These are phyloP conservation scores for Pulveroboletus sp. DNA, from an alignment of 768 basidiomycete species.

Conservation along the genomic window DNA sequence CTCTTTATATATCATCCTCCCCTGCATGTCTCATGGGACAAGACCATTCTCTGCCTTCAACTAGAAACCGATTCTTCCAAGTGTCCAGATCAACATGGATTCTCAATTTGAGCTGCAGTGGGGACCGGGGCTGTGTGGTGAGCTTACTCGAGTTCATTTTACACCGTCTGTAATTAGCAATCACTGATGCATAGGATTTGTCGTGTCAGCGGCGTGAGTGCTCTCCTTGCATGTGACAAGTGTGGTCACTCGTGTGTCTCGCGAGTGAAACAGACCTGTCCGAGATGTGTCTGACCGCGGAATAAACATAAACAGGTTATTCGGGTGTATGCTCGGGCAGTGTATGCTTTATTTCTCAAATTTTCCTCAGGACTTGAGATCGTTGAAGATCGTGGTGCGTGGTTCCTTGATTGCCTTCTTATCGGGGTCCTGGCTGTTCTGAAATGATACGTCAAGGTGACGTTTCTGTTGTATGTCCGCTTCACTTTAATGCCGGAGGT, in stretches of 20 bases:
- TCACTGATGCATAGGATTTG: neutral
- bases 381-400: conserved; percentile 8
- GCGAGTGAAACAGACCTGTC: neutral
- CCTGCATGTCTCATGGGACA: too few relatives aligned
- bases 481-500: neutral
- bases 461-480: neutral
- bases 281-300: neutral
- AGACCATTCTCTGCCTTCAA: too few relatives aligned
- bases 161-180: neutral
- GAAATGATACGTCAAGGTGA: neutral
- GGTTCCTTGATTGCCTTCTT: neutral
- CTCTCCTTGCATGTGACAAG: neutral
- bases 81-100: too few relatives aligned
- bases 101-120: neutral
- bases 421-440: neutral
- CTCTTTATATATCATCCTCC: too few relatives aligned
- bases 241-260: neutral
- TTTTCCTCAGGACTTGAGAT: conserved; percentile 6
- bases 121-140: conserved; percentile 1
- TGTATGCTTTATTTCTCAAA: conserved; percentile 6
- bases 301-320: conserved; percentile 1
- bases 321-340: conserved; percentile 11
- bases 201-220: conserved; percentile 3
- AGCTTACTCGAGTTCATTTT: neutral
- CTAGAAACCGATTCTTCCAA: too few relatives aligned